Percentiles rank a stretch among this genome's conserved stretches.
These are phyloP conservation scores for Suillus occidentalis DNA, from an alignment of 768 basidiomycete species.

Conservation along the genomic window DNA sequence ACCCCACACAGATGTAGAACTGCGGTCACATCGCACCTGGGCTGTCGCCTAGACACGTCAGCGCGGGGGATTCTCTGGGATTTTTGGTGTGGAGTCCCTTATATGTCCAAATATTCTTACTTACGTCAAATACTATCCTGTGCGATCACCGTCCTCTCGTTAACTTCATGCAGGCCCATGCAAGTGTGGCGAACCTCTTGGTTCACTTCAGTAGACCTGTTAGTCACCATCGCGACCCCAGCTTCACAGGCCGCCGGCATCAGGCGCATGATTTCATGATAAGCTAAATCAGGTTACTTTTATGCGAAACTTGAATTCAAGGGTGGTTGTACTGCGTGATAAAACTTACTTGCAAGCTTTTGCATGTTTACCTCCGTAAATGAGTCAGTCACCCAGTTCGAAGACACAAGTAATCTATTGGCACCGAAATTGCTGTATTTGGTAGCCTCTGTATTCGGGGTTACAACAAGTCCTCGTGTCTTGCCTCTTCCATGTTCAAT, in stretches of 20 bases:
- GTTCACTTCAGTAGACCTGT: no score
- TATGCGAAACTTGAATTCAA: background rate
- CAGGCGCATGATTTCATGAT: background rate
- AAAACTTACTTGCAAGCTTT: background rate
- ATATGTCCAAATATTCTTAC: background rate
- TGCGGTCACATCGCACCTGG: background rate
- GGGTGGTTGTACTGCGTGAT: background rate
- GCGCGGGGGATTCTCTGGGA: constrained; percentile 3
- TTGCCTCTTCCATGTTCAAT: constrained; percentile 24
- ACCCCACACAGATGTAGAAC: background rate
- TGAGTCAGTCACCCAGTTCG: background rate
- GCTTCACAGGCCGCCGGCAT: background rate
- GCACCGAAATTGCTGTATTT: constrained; percentile 10
- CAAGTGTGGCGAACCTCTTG: background rate
- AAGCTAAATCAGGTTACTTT: background rate
- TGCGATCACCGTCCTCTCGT: constrained; percentile 4
- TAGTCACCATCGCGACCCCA: background rate
- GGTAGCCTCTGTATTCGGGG: constrained; percentile 6
- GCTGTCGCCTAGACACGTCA: constrained; percentile 1
- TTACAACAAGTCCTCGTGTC: constrained; percentile 2
- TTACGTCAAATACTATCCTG: background rate
- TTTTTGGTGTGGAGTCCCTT: constrained; percentile 1
- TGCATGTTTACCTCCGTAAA: background rate
- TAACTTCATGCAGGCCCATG: background rate
- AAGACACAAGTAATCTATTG: background rate